Conservation (phyloP, 768 basidiomycete species). For the Macrolepiota albuminosa region DNA sequence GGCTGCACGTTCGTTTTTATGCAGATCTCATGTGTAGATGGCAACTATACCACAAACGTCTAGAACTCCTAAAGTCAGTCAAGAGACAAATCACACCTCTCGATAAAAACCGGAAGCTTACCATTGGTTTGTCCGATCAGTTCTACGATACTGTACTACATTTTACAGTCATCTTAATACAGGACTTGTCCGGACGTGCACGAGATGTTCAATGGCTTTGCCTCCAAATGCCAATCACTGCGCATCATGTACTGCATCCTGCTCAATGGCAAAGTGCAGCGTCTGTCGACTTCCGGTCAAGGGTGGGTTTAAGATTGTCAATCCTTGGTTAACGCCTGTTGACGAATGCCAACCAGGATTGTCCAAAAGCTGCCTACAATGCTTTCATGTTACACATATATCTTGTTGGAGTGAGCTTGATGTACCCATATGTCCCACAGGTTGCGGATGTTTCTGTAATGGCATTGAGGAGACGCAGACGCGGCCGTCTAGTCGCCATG, state of each 20-base stretch:
- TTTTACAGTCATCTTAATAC: conserved; percentile 1
- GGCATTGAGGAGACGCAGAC: conserved; percentile 21
- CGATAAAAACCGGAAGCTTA: conserved; percentile 21
- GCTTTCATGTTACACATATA: conserved; percentile 62
- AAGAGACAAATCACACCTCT: conserved; percentile 22
- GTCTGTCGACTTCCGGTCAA: conserved; percentile 75
- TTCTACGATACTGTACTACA: not conserved
- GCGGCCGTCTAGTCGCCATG: conserved; percentile 16
- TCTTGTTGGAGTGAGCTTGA: conserved; percentile 55
- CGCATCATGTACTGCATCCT: conserved; percentile 36
- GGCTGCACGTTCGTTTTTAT: conserved; percentile 60
- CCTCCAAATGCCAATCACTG: conserved; percentile 34
- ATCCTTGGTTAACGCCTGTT: not conserved
- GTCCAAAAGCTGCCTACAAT: conserved; percentile 54
- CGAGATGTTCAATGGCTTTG: conserved; percentile 33
- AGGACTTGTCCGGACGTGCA: conserved; percentile 49
- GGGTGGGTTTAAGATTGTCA: conserved; percentile 35
- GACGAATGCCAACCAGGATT: conserved; percentile 44
- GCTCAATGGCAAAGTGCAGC: conserved; percentile 51
- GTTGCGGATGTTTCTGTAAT: conserved; percentile 63
- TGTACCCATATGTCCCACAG: conserved; percentile 54
- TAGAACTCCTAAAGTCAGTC: conserved; percentile 70
- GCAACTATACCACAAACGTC: conserved; percentile 64
- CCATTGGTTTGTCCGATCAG: conserved; percentile 26
- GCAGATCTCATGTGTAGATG: conserved; percentile 74